Evolutionary conservation across 2,329 filamentous ascomycete genomes (phyloP).

Genomic region (Aspergillus niger): DNA sequence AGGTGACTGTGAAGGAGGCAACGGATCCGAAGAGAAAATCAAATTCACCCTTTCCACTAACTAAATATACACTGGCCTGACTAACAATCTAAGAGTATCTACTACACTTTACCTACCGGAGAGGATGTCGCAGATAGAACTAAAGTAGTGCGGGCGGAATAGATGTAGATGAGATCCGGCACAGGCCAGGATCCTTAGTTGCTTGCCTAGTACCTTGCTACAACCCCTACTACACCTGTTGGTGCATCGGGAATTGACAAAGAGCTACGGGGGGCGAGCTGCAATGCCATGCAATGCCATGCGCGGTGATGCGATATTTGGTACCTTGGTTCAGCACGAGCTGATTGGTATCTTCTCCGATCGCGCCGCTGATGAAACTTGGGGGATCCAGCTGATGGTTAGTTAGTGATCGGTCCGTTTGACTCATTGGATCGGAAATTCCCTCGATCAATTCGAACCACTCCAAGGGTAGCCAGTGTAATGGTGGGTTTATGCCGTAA

Average conservation of each 20-base stretch:
- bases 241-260: neutral
- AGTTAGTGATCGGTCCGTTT: neutral
- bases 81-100: neutral
- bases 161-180: constrained; percentile 1
- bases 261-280: neutral
- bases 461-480: neutral
- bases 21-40: constrained; percentile 1
- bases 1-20: constrained; percentile 7
- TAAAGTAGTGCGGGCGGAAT: neutral
- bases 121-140: neutral
- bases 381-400: neutral
- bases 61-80: neutral
- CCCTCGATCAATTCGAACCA: neutral
- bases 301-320: neutral
- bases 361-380: neutral
- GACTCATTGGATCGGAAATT: constrained; percentile 1
- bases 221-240: neutral
- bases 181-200: neutral
- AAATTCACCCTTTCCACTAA: neutral
- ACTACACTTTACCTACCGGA: neutral
- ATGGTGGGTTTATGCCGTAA: neutral
- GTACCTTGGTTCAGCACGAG: neutral
- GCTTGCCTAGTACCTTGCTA: neutral
- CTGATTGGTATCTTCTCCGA: neutral
- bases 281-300: constrained; percentile 11